Conservation (phyloP, 1,284 basidiomycete species). For the Veloboletus limbatus region DNA sequence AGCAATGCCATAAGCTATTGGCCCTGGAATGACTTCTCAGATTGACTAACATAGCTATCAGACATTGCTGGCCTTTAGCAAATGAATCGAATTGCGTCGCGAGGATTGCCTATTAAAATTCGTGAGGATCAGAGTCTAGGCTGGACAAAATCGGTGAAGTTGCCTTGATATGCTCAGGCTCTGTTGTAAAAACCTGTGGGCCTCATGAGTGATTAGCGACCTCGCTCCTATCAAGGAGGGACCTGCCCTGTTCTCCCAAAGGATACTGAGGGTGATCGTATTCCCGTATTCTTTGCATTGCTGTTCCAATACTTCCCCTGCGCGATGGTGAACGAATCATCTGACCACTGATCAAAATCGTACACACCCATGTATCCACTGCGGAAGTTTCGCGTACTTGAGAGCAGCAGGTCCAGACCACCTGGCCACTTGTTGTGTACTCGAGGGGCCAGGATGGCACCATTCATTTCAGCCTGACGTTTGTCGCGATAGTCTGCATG, state of each 20-base stretch:
- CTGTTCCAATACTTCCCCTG: conserved; percentile 31
- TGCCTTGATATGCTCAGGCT: conserved; percentile 44
- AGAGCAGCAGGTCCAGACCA: conserved; percentile 31
- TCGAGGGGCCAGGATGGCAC: conserved; percentile 34
- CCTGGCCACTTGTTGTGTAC: conserved; percentile 34
- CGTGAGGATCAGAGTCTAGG: conserved; percentile 2
- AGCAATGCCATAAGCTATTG: conserved; percentile 25
- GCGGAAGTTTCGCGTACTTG: conserved; percentile 23
- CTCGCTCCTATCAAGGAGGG: background rate
- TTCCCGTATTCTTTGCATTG: conserved; percentile 27
- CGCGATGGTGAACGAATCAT: background rate
- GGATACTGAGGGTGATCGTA: conserved; percentile 28
- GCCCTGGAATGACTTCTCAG: conserved; percentile 20
- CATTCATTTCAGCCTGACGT: conserved; percentile 31
- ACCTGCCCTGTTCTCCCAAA: conserved; percentile 35
- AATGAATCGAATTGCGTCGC: conserved; percentile 43
- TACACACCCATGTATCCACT: conserved; percentile 36
- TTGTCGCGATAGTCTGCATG: conserved; percentile 26
- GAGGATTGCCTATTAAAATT: conserved; percentile 29
- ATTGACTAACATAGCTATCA: background rate
- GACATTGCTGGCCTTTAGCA: conserved; percentile 37
- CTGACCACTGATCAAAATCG: background rate
- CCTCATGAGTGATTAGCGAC: background rate
- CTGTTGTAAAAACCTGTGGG: conserved; percentile 27
- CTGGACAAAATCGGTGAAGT: background rate